These are phyloP conservation scores for Oryza rufipogon DNA, from an alignment of 176 grass and related monocot species.

Conservation along the genomic window DNA sequence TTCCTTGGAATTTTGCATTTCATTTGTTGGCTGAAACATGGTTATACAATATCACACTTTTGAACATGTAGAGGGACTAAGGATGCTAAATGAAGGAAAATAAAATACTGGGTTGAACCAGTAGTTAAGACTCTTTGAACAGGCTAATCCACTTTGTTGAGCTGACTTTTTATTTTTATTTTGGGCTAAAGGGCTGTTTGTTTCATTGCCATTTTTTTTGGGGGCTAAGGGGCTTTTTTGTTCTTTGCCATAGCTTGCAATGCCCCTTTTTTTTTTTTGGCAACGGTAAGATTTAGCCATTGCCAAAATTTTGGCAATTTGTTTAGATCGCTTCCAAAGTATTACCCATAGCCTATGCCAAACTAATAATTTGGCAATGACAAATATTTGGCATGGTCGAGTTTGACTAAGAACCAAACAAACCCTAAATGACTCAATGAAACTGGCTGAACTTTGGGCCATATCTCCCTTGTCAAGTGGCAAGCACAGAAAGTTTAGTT, in stretches of 20 bases:
- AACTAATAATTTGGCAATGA: too few relatives aligned
- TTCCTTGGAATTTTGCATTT: not conserved
- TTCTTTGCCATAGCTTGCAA: too few relatives aligned
- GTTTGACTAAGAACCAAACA: not conserved
- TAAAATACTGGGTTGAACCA: not conserved
- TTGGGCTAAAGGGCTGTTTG: not conserved
- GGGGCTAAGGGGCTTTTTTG: too few relatives aligned
- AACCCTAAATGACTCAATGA: not conserved
- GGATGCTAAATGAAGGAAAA: not conserved
- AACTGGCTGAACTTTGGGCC: not conserved
- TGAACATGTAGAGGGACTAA: not conserved
- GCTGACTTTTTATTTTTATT: not conserved
- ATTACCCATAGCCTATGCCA: too few relatives aligned
- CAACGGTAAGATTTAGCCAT: too few relatives aligned
- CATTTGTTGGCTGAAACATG: constrained; percentile 1
- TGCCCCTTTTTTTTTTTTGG: too few relatives aligned
- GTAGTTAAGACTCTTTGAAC: constrained; percentile 13
- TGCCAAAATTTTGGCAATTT: too few relatives aligned
- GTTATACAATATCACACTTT: not conserved
- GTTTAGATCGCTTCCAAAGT: too few relatives aligned
- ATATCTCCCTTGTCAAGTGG: not conserved
- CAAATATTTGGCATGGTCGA: not conserved
- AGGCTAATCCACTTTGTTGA: not conserved
- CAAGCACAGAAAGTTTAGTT: not conserved
- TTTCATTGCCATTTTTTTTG: too few relatives aligned